These are phyloP conservation scores for Blastomyces emzantsi DNA, from an alignment of 2,329 filamentous ascomycete genomes.

Conservation along the genomic window DNA sequence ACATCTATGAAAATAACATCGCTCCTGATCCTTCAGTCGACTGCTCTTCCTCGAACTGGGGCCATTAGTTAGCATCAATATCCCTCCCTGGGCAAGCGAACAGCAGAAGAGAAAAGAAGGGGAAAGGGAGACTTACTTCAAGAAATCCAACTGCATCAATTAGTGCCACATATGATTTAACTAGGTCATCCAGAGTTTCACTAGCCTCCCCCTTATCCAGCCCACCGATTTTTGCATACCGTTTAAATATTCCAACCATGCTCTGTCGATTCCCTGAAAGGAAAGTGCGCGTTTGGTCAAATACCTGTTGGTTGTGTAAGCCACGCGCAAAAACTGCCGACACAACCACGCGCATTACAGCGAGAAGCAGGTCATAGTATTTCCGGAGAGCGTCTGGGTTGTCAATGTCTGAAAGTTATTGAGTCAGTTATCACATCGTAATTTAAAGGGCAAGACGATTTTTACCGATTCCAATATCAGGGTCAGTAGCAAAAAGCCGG, in stretches of 20 bases:
- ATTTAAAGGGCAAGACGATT: slow-evolving; percentile 12
- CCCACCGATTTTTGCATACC: slow-evolving; percentile 67
- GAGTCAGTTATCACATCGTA: slow-evolving; percentile 4
- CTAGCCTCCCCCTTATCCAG: slow-evolving; percentile 42
- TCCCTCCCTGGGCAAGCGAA: background rate
- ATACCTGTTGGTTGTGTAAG: slow-evolving; percentile 62
- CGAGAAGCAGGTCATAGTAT: slow-evolving; percentile 76
- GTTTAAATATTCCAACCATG: slow-evolving; percentile 83
- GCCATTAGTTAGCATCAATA: slow-evolving; percentile 7
- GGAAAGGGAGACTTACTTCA: slow-evolving; percentile 54
- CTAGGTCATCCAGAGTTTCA: slow-evolving; percentile 62
- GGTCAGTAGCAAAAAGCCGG: slow-evolving; percentile 79
- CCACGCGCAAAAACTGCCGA: slow-evolving; percentile 74
- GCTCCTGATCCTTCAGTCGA: background rate
- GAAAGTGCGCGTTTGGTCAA: slow-evolving; percentile 70
- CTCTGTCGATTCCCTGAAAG: slow-evolving; percentile 72
- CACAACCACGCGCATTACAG: slow-evolving; percentile 71
- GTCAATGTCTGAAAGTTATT: slow-evolving; percentile 46
- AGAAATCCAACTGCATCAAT: slow-evolving; percentile 76
- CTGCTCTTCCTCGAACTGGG: slow-evolving; percentile 35
- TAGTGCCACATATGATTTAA: slow-evolving; percentile 75
- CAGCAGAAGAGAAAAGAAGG: background rate
- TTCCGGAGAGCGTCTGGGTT: slow-evolving; percentile 62
- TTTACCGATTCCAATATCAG: slow-evolving; percentile 71
- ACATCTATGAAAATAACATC: slow-evolving; percentile 7